Evolutionary conservation across 2,329 filamentous ascomycete genomes (phyloP).

Genomic region (Colletotrichum higginsianum): DNA sequence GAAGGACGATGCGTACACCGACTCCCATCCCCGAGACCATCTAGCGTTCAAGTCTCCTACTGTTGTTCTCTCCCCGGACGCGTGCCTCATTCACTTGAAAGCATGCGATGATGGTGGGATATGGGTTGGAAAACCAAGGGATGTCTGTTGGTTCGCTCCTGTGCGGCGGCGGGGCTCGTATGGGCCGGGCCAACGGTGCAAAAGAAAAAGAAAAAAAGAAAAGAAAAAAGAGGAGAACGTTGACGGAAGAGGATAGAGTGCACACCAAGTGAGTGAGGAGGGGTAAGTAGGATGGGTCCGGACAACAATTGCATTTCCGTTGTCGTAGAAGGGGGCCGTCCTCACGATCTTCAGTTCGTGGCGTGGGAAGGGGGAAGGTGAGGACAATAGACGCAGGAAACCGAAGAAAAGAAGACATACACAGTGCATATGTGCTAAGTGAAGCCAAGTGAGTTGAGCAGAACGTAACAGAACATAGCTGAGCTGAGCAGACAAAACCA

Average conservation of each 20-base stretch:
- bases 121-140: constrained; percentile 10
- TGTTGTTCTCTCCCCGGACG: neutral
- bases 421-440: neutral
- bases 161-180: constrained; percentile 23
- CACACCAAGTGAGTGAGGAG: neutral
- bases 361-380: neutral
- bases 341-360: neutral
- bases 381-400: constrained; percentile 26
- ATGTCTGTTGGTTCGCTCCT: constrained; percentile 28
- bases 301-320: neutral
- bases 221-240: constrained; percentile 8
- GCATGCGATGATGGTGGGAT: constrained; percentile 1
- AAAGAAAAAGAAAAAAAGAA: neutral
- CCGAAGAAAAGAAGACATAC: constrained; percentile 7
- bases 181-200: constrained; percentile 9
- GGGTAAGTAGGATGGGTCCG: constrained; percentile 4
- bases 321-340: neutral
- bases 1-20: constrained; percentile 7
- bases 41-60: neutral
- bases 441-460: neutral
- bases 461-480: neutral
- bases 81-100: neutral
- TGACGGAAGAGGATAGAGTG: neutral
- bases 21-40: neutral
- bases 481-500: neutral